These are phyloP conservation scores for Aphanomyces stellatus DNA, from an alignment of 352 stramenopile species.

Conservation along the genomic window DNA sequence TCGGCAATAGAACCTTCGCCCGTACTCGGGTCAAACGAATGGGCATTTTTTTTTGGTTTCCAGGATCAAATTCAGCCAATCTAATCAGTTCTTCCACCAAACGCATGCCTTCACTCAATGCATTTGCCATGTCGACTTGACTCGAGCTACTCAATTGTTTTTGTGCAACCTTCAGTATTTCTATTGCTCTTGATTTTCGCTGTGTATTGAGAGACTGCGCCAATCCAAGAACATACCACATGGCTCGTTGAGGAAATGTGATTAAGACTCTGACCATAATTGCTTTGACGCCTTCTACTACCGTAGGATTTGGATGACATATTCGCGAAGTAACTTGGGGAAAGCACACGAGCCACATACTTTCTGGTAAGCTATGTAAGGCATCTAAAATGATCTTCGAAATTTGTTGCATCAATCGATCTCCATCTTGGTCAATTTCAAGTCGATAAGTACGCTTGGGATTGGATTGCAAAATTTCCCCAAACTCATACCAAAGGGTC, in stretches of 20 bases:
- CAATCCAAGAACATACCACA: slow-evolving; percentile 96
- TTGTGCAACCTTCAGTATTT: slow-evolving; percentile 55
- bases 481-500: slow-evolving; percentile 97
- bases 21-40: slow-evolving; percentile 62
- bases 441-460: slow-evolving; percentile 53
- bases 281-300: slow-evolving; percentile 84
- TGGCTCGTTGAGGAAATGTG: slow-evolving; percentile 92
- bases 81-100: slow-evolving; percentile 92
- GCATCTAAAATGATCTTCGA: slow-evolving; percentile 51
- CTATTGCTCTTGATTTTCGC: slow-evolving; percentile 42
- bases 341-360: slow-evolving; percentile 97
- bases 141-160: slow-evolving; percentile 58
- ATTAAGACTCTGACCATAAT: slow-evolving; percentile 91
- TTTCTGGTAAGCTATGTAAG: slow-evolving; percentile 46
- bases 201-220: slow-evolving; percentile 85
- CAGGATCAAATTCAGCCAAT: slow-evolving; percentile 85
- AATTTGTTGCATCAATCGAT: slow-evolving; percentile 63
- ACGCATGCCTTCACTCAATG: slow-evolving; percentile 79
- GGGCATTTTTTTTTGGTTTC: slow-evolving; percentile 71
- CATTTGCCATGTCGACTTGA: slow-evolving; percentile 56
- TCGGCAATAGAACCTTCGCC: slow-evolving; percentile 67
- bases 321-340: slow-evolving; percentile 97
- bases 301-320: slow-evolving; percentile 77
- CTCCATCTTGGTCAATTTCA: slow-evolving; percentile 46
- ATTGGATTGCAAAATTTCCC: slow-evolving; percentile 49